A percentile compares a stretch with the other conserved stretches of the same genome.
phyloP scores from a whole-genome alignment of 257 asterid genomes.

The Orobanche coerulescens region DNA sequence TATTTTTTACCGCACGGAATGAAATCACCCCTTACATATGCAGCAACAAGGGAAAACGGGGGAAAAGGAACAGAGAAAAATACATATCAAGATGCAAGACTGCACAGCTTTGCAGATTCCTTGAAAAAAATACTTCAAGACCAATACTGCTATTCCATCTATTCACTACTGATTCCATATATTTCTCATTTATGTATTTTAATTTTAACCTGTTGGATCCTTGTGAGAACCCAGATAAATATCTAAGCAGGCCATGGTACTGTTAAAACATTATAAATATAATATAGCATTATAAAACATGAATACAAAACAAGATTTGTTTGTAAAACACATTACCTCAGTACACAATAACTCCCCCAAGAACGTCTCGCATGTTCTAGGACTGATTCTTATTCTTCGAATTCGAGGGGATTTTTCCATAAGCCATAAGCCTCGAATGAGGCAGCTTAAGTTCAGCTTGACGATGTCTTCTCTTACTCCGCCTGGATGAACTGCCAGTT shows the following conservation, averaged over 20 bases:
- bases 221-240: not conserved
- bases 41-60: too few species aligned
- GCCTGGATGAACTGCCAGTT: constrained; percentile 30
- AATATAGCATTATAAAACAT: not conserved
- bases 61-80: too few species aligned
- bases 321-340: not conserved
- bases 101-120: too few species aligned
- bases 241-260: not conserved
- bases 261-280: not conserved
- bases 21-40: too few species aligned
- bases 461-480: constrained; percentile 40
- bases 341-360: not conserved
- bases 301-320: not conserved
- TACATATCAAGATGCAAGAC: not conserved
- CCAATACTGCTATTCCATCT: not conserved
- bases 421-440: constrained; percentile 43
- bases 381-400: constrained; percentile 47
- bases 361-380: too few species aligned
- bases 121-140: too few species aligned
- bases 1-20: too few species aligned
- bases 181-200: not conserved
- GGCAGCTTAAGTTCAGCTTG: constrained; percentile 49
- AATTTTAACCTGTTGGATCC: not conserved
- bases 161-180: not conserved
- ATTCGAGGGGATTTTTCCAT: constrained; percentile 42